Evolutionary conservation across 78 protist genomes (phyloP).

Genomic region (Speleostelium caveatum): DNA sequence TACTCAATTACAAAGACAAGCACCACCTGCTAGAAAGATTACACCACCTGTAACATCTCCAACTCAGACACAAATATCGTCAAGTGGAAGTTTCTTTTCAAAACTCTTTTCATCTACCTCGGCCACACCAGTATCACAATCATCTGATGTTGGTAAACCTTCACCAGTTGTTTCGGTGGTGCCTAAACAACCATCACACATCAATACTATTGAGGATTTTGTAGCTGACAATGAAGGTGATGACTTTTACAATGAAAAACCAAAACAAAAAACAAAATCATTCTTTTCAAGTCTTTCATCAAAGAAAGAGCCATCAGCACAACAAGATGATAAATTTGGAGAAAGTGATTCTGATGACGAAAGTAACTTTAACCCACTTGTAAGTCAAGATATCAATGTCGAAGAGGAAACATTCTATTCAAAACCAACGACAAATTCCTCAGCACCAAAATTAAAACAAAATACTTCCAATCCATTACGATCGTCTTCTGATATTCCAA

Average conservation of each 20-base stretch:
- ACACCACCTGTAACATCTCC: not conserved
- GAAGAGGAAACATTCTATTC: not conserved
- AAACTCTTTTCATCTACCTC: slow-evolving; percentile 5
- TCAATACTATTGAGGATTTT: slow-evolving; percentile 34
- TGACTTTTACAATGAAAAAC: slow-evolving; percentile 25
- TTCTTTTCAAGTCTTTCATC: not conserved
- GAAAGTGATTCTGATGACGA: slow-evolving; percentile 51
- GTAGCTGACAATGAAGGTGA: slow-evolving; percentile 16
- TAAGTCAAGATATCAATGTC: not conserved
- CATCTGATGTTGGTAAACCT: not conserved
- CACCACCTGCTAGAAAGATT: not conserved
- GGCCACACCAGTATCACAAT: not conserved
- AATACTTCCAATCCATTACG: not conserved
- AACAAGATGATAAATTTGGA: slow-evolving; percentile 22
- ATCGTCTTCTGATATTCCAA: not conserved
- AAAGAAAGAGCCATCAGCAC: not conserved
- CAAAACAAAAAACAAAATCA: slow-evolving; percentile 1
- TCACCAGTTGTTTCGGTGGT: not conserved
- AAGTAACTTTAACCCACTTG: slow-evolving; percentile 15
- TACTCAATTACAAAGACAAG: slow-evolving; percentile 1
- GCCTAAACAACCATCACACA: slow-evolving; percentile 3
- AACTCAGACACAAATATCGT: not conserved
- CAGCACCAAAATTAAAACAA: not conserved
- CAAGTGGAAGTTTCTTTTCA: slow-evolving; percentile 46
- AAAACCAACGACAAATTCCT: not conserved